A percentile compares a stretch with the other conserved stretches of the same genome.
Evolutionary conservation across 129 eudicot species (phyloP).

Genomic region (Flaveria sonorensis): DNA sequence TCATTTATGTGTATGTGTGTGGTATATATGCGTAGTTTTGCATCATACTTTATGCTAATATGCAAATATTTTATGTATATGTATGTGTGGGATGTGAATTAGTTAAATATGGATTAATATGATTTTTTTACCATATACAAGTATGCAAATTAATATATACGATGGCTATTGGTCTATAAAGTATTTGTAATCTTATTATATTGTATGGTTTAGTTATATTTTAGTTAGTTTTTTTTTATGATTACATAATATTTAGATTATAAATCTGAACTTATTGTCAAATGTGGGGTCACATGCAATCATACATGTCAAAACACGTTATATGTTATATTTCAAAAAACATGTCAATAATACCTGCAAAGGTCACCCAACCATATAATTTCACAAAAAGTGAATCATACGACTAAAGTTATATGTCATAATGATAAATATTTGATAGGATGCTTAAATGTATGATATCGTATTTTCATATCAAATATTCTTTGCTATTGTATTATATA

Average conservation of each 20-base stretch:
- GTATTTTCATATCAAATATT: no score
- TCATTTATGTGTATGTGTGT: no score
- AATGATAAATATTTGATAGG: no score
- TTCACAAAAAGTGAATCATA: no score
- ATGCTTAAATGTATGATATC: no score
- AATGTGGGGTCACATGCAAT: conserved; percentile 19
- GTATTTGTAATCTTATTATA: not conserved
- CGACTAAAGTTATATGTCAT: no score
- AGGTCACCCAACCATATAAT: no score
- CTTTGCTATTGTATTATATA: no score
- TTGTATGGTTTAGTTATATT: not conserved
- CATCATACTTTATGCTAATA: not conserved
- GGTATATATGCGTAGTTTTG: no score
- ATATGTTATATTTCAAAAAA: not conserved
- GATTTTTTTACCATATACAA: not conserved
- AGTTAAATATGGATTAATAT: no score
- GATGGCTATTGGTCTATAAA: not conserved
- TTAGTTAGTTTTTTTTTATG: not conserved
- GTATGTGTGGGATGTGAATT: not conserved
- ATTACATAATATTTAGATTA: not conserved
- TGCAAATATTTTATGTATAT: not conserved
- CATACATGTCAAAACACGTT: conserved; percentile 22
- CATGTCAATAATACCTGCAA: no score
- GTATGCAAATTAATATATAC: not conserved
- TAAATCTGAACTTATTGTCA: conserved; percentile 6